These are phyloP conservation scores for Myxozyma nipponensis DNA, from an alignment of 805 yeast species.

Conservation along the genomic window DNA sequence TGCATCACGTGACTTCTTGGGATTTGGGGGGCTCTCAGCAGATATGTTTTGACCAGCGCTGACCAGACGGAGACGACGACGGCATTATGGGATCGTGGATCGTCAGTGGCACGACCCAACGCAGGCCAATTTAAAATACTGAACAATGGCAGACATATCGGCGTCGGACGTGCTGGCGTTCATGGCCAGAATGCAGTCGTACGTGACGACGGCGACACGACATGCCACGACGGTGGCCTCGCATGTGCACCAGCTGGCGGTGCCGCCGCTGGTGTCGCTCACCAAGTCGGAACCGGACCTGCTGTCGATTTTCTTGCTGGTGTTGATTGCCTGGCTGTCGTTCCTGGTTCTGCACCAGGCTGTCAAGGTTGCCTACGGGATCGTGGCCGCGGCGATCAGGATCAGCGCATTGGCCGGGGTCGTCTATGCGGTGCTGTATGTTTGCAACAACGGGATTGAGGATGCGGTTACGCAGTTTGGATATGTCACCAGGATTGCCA, in stretches of 20 bases:
- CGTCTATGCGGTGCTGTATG: constrained; percentile 14
- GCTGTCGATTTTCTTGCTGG: constrained; percentile 16
- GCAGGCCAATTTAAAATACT: too few relatives aligned
- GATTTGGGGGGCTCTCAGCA: too few relatives aligned
- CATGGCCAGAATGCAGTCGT: not conserved
- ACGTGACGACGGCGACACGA: not conserved
- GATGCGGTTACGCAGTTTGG: constrained; percentile 5
- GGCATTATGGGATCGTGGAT: too few relatives aligned
- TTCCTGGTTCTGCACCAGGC: constrained; percentile 24
- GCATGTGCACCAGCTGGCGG: constrained; percentile 3
- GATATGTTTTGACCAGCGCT: too few relatives aligned
- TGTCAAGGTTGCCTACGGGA: constrained; percentile 23
- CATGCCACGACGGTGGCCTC: not conserved
- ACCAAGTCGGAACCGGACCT: constrained; percentile 22
- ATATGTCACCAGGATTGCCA: not conserved
- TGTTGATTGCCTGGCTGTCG: constrained; percentile 27
- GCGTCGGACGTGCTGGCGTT: not conserved
- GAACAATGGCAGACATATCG: not conserved
- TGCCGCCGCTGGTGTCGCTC: constrained; percentile 15
- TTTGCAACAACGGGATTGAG: constrained; percentile 9
- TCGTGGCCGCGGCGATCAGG: constrained; percentile 18
- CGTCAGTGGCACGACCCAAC: too few relatives aligned
- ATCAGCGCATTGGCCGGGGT: constrained; percentile 9
- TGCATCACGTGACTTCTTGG: too few relatives aligned
- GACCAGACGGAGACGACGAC: too few relatives aligned